phyloP scores from a whole-genome alignment of 176 grass and related monocot genomes.

The Eleusine indica region DNA sequence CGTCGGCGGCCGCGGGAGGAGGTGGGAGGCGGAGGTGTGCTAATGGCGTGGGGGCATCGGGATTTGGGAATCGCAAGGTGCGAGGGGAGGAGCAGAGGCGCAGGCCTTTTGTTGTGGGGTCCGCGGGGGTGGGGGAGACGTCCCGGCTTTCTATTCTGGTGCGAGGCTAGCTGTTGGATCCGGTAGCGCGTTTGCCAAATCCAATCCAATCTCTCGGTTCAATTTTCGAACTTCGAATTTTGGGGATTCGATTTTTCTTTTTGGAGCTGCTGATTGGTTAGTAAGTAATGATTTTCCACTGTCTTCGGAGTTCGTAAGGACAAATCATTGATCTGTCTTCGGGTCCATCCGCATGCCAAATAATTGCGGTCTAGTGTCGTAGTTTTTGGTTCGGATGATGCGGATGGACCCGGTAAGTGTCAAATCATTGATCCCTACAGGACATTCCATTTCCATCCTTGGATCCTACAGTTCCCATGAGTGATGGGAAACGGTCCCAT shows the following conservation, averaged over 20 bases:
- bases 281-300: no score
- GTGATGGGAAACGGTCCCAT: background rate
- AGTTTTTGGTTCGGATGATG: background rate
- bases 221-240: constrained; percentile 12
- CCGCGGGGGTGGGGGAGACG: background rate
- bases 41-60: constrained; percentile 32
- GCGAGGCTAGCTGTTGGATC: constrained; percentile 31
- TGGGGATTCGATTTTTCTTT: no score
- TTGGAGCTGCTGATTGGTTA: background rate
- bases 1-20: background rate
- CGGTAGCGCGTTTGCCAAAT: background rate
- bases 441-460: constrained; percentile 44
- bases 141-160: background rate
- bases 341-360: background rate
- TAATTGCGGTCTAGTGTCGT: background rate
- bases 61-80: constrained; percentile 52
- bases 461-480: constrained; percentile 9
- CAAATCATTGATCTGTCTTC: no score
- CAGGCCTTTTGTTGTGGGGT: background rate
- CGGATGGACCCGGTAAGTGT: background rate
- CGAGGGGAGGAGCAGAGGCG: background rate
- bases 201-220: background rate
- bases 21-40: background rate
- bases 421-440: constrained; percentile 28
- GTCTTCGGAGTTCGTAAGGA: no score